A percentile compares a stretch with the other conserved stretches of the same genome.
Conservation (phyloP, 371 early-diverging fungal species). For the Enterocytospora artemiae region DNA sequence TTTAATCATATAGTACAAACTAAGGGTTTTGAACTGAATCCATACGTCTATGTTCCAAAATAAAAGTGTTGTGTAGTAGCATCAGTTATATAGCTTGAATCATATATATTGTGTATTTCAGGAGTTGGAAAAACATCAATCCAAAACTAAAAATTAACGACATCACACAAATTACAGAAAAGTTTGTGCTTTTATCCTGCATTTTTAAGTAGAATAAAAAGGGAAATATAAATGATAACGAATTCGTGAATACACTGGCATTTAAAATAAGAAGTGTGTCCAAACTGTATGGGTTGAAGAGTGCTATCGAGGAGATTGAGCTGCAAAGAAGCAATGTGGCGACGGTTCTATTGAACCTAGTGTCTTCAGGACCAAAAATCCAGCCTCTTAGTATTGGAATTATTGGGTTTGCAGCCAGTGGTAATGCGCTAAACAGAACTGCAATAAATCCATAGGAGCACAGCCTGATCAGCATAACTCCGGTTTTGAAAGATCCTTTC, state of each 20-base stretch:
- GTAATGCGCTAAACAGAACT: slow-evolving; percentile 1
- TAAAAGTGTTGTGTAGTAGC: too few species aligned
- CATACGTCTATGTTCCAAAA: too few species aligned
- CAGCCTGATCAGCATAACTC: background rate
- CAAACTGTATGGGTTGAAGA: background rate
- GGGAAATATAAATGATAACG: slow-evolving; percentile 5
- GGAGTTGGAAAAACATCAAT: too few species aligned
- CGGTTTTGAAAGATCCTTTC: background rate
- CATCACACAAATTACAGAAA: too few species aligned
- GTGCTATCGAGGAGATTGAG: background rate
- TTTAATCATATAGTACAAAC: too few species aligned
- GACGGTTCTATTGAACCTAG: background rate
- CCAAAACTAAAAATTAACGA: too few species aligned
- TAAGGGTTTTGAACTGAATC: too few species aligned
- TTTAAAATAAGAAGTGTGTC: background rate
- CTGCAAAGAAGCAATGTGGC: background rate
- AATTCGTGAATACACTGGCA: slow-evolving; percentile 10
- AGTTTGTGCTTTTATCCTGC: too few species aligned
- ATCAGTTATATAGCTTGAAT: too few species aligned
- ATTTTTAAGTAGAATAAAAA: background rate
- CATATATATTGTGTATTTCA: too few species aligned
- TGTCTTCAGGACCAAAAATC: slow-evolving; percentile 4
- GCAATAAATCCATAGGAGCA: slow-evolving; percentile 5
- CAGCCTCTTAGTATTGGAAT: background rate
- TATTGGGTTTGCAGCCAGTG: slow-evolving; percentile 4